Conservation (phyloP, 2,329 filamentous ascomycete species). For the Fusarium siculi region DNA sequence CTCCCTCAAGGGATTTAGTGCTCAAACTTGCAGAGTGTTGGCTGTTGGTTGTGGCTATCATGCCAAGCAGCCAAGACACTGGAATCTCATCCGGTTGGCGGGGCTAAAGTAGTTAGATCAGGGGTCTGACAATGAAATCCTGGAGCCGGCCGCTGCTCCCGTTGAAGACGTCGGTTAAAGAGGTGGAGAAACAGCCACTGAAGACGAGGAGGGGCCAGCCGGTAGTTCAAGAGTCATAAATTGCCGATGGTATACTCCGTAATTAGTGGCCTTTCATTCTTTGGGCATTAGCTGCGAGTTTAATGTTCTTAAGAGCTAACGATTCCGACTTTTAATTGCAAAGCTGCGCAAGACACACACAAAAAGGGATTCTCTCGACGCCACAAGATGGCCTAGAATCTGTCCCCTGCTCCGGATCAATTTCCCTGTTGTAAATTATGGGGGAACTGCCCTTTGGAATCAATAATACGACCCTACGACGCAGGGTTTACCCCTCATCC, state of each 20-base stretch:
- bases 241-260: background rate
- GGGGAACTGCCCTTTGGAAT: background rate
- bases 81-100: background rate
- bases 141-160: background rate
- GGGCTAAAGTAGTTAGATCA: background rate
- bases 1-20: background rate
- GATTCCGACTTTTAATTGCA: background rate
- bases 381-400: background rate
- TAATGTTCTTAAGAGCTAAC: background rate
- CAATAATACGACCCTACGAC: background rate
- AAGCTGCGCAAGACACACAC: background rate
- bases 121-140: background rate
- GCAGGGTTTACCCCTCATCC: background rate
- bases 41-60: no score
- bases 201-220: background rate
- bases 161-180: background rate
- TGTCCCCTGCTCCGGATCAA: background rate
- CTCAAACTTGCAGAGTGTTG: background rate
- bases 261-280: background rate
- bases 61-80: background rate
- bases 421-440: background rate
- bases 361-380: background rate
- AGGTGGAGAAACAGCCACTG: background rate
- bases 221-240: background rate
- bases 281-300: background rate